Base-by-base conservation (phyloP, 2,329 filamentous ascomycete genomes). In the Pseudogymnoascus sp. region DNA sequence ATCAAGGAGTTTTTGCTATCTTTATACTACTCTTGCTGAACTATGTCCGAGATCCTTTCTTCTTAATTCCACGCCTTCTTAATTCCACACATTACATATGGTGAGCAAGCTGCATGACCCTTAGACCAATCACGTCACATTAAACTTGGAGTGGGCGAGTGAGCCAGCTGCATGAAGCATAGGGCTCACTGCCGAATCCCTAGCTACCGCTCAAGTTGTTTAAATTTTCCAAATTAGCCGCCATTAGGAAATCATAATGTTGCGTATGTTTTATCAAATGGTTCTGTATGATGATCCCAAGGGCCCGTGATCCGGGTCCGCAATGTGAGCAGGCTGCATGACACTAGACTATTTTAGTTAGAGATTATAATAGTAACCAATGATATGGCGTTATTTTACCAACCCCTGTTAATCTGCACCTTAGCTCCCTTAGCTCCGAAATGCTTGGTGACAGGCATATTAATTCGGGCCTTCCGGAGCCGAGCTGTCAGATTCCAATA, bases 261-360 rank as follows among this genome's bases (percentile, higher is more conserved):
- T 31, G 44, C 62, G 17, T 60, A 23, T 65, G 21, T 47, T 47
- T 38, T 33, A 42, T 64, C 31, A 62, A 57, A 28, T 36, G 35
- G 15, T 63, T 57, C 19, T 40, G 23, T 44, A 44, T 17, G 42
- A 13, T 31, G 42, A 64, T 60, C 19, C 57, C 50, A 17, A n/a
- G 38, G 31, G 17, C 5, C 21, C 2, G 28, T 64, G 21, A 61
- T 63, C 31, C 31, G 3, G 31, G 31, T 33, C 31, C 10, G 7
- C 10, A 57, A 61, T 28, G 72, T 72, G 70, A 70, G 74, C 74
- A 73, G 70, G 64, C 64, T 75, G 74, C 75, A 76, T 75, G 66
- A 70, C 65, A 63, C 72, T 72, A 74, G 68, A 62, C 59, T 65
- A 26, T 26, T 65, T 61, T 26, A 67, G 66, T 61, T 47, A 19